These are phyloP conservation scores for Aureobasidium melanogenum DNA, from an alignment of 2,329 filamentous ascomycete genomes.

Conservation along the genomic window DNA sequence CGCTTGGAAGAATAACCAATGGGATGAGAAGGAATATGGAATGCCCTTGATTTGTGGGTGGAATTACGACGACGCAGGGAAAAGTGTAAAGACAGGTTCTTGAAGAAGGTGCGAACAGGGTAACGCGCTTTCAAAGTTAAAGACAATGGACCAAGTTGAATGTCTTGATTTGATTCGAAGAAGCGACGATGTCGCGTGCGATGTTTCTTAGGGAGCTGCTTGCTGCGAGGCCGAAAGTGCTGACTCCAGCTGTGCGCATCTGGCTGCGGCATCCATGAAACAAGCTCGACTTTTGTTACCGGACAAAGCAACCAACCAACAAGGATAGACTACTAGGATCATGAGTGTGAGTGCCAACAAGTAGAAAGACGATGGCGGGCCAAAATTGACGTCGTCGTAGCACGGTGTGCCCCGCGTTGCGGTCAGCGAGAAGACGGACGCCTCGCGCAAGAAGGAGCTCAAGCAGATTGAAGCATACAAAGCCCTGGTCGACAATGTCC, in stretches of 20 bases:
- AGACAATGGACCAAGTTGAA: neutral
- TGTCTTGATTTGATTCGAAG: neutral
- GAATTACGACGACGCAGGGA: neutral
- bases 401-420: conserved; percentile 68
- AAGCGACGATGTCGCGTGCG: neutral
- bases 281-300: neutral
- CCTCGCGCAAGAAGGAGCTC: conserved; percentile 61
- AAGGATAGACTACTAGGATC: neutral
- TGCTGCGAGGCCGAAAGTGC: neutral
- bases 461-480: conserved; percentile 70
- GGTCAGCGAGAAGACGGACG: conserved; percentile 52
- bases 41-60: neutral
- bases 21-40: neutral
- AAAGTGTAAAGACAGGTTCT: neutral
- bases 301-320: neutral
- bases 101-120: conserved; percentile 7
- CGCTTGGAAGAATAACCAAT: neutral
- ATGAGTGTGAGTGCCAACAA: conserved; percentile 1
- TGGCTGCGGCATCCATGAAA: neutral
- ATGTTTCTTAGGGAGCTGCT: neutral
- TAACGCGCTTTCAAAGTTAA: neutral
- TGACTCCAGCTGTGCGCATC: neutral
- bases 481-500: conserved; percentile 58
- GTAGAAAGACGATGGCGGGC: neutral
- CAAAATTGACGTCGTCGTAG: conserved; percentile 37